A percentile compares a stretch with the other conserved stretches of the same genome.
Evolutionary conservation across 768 basidiomycete species (phyloP).

Genomic region (Lactarius hengduanensis): DNA sequence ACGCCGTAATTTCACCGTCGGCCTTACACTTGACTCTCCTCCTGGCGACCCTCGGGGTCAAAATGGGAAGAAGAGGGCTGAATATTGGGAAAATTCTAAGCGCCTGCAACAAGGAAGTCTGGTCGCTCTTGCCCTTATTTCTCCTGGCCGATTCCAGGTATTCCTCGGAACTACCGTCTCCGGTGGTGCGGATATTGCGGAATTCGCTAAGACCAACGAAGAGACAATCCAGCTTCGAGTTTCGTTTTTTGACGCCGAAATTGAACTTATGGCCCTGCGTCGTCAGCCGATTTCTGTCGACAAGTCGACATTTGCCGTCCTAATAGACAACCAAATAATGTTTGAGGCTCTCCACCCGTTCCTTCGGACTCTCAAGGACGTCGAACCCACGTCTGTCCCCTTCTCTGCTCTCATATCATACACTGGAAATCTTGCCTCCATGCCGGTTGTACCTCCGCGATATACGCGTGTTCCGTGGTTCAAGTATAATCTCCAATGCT

Average conservation of each 20-base stretch:
- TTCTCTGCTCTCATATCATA: constrained; percentile 19
- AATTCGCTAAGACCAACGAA: constrained; percentile 38
- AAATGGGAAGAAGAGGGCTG: constrained; percentile 40
- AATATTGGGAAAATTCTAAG: constrained; percentile 65
- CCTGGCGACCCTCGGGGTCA: constrained; percentile 51
- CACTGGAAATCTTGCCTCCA: constrained; percentile 3
- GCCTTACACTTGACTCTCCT: constrained; percentile 50
- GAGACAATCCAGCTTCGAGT: constrained; percentile 48
- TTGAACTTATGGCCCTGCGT: constrained; percentile 49
- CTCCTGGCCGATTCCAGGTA: constrained; percentile 34
- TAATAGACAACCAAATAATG: constrained; percentile 28
- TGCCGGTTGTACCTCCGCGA: constrained; percentile 12
- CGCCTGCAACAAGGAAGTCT: constrained; percentile 61
- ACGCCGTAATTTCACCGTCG: constrained; percentile 49
- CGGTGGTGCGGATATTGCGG: constrained; percentile 44
- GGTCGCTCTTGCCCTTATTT: constrained; percentile 52
- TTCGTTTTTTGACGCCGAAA: constrained; percentile 60
- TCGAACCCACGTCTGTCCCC: constrained; percentile 26
- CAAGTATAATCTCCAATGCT: constrained; percentile 51
- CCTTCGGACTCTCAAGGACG: constrained; percentile 23
- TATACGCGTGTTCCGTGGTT: constrained; percentile 46
- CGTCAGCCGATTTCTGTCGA: constrained; percentile 35
- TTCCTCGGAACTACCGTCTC: constrained; percentile 56
- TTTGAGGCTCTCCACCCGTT: constrained; percentile 25
- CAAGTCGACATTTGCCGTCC: constrained; percentile 20